Evolutionary conservation across 345 rosid species (phyloP).

Genomic region (Eucalyptus decipiens): DNA sequence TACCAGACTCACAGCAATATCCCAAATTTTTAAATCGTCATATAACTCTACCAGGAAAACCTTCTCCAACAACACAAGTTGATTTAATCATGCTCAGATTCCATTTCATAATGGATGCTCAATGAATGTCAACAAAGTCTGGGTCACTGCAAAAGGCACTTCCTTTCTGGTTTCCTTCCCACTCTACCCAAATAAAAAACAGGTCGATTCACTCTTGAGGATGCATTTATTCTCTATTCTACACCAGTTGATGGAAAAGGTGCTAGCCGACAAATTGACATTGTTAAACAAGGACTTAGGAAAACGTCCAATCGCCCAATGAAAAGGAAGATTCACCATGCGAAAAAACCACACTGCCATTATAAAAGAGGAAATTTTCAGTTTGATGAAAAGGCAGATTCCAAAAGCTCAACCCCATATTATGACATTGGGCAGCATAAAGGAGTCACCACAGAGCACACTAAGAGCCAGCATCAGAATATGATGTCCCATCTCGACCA

Average conservation of each 20-base stretch:
- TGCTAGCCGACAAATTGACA: neutral
- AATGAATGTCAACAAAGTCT: neutral
- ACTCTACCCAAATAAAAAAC: neutral
- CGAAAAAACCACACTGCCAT: constrained; percentile 43
- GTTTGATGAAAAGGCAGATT: neutral
- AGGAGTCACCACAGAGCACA: constrained; percentile 7
- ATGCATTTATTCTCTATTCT: constrained; percentile 1
- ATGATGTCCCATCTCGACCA: neutral
- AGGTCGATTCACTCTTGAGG: neutral
- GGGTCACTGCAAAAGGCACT: neutral
- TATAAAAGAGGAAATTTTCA: neutral
- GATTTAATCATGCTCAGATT: neutral
- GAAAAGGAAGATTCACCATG: constrained; percentile 27
- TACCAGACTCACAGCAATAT: neutral
- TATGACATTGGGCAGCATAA: constrained; percentile 7
- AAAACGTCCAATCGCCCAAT: constrained; percentile 5
- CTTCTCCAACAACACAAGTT: neutral
- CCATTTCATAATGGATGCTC: neutral
- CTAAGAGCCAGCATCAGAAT: neutral
- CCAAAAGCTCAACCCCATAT: constrained; percentile 35
- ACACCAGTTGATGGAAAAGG: constrained; percentile 6
- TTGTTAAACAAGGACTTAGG: neutral
- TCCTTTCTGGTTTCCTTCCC: neutral
- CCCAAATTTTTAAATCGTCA: neutral
- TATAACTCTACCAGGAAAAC: neutral